A percentile compares a stretch with the other conserved stretches of the same genome.
Evolutionary conservation across 1,284 basidiomycete species (phyloP).

Genomic region (Ceratobasidium sp.): DNA sequence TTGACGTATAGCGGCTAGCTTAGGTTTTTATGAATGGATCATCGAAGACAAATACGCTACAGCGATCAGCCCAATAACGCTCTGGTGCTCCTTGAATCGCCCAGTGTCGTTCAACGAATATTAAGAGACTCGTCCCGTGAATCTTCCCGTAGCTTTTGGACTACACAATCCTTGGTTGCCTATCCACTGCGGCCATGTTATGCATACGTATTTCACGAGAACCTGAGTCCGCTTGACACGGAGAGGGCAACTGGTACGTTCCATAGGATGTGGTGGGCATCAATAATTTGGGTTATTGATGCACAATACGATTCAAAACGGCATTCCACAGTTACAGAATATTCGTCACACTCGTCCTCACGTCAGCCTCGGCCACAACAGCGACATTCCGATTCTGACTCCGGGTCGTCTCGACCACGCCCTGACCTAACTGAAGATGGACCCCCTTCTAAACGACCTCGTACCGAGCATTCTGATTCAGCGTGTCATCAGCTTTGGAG

Average conservation of each 20-base stretch:
- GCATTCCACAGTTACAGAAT: no score
- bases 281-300: no score
- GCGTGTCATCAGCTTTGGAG: no score
- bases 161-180: conserved; percentile 21
- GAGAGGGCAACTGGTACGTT: no score
- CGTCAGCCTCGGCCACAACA: no score
- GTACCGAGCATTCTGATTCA: no score
- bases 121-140: background rate
- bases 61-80: conserved; percentile 11
- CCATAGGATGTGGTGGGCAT: no score
- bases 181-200: conserved; percentile 1
- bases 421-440: background rate
- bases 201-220: conserved; percentile 1
- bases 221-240: no score
- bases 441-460: background rate
- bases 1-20: background rate
- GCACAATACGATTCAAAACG: no score
- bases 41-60: background rate
- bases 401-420: no score
- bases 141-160: conserved; percentile 14
- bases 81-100: conserved; percentile 20
- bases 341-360: no score
- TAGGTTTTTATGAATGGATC: conserved; percentile 26
- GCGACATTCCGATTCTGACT: no score
- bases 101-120: background rate